Evolutionary conservation across 139 green algal genomes (phyloP).

Genomic region (Pleodorina starrii): DNA sequence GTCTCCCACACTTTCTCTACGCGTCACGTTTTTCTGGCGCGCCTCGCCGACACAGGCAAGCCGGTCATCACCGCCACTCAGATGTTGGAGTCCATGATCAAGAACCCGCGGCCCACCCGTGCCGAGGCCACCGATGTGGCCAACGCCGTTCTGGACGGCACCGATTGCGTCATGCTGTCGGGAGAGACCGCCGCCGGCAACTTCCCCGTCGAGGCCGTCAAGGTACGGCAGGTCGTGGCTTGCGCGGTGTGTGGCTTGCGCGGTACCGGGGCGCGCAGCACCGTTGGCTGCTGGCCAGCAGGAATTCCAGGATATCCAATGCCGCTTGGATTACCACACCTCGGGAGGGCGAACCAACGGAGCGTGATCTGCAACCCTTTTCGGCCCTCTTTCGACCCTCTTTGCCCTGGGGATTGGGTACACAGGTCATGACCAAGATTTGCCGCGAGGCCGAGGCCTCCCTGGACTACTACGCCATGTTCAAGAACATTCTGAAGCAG

Average conservation of each 20-base stretch:
- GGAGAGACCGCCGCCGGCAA: conserved; percentile 95
- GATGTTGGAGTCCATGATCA: conserved; percentile 96
- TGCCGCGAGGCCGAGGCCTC: conserved; percentile 93
- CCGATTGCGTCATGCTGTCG: conserved; percentile 98
- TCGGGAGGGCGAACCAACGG: too few species aligned
- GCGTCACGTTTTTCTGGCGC: too few species aligned
- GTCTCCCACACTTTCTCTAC: too few species aligned
- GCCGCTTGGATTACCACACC: too few species aligned
- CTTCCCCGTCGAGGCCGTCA: conserved; percentile 73
- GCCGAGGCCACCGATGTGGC: conserved; percentile 96
- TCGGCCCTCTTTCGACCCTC: too few species aligned
- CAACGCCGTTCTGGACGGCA: conserved; percentile 97
- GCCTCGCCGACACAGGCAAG: conserved; percentile 92
- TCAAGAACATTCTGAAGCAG: conserved; percentile 89
- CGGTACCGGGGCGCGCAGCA: not conserved
- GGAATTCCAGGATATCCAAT: too few species aligned
- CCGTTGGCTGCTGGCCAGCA: too few species aligned
- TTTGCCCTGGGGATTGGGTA: too few species aligned
- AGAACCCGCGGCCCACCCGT: conserved; percentile 95
- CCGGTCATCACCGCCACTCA: conserved; percentile 98
- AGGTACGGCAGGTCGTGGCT: not conserved
- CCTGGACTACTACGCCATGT: conserved; percentile 95
- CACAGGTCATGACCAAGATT: conserved; percentile 93
- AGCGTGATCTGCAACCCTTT: too few species aligned
- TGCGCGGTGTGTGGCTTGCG: not conserved